These are phyloP conservation scores for Paxillus rubicundulus DNA, from an alignment of 768 basidiomycete genomes.

Conservation along the genomic window DNA sequence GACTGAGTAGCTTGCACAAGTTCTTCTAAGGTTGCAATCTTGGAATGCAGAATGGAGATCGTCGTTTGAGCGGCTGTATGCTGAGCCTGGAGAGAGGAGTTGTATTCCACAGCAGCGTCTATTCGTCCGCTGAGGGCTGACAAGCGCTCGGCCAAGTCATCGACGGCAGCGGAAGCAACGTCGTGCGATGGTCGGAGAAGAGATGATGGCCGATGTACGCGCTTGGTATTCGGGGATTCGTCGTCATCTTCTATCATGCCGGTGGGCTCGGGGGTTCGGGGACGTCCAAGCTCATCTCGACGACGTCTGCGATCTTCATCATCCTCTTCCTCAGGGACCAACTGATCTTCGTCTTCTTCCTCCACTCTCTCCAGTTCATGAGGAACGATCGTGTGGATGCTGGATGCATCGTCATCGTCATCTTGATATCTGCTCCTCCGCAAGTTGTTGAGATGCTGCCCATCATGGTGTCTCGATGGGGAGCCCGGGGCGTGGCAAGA, in stretches of 20 bases:
- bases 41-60: constrained; percentile 64
- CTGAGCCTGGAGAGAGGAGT: constrained; percentile 70
- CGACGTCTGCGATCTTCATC: constrained; percentile 46
- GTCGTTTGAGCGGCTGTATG: constrained; percentile 76
- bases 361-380: constrained; percentile 71
- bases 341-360: constrained; percentile 69
- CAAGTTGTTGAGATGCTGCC: constrained; percentile 18
- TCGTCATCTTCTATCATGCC: constrained; percentile 49
- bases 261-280: constrained; percentile 79
- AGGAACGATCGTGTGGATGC: constrained; percentile 67
- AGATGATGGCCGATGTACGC: constrained; percentile 16
- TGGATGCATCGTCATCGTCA: constrained; percentile 72
- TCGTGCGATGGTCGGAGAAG: constrained; percentile 21
- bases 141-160: constrained; percentile 63
- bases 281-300: constrained; percentile 62
- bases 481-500: constrained; percentile 22
- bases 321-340: constrained; percentile 37
- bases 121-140: constrained; percentile 66
- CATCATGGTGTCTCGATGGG: constrained; percentile 22
- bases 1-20: constrained; percentile 51
- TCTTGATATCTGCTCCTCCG: constrained; percentile 27
- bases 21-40: constrained; percentile 66
- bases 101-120: constrained; percentile 70
- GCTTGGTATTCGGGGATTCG: constrained; percentile 25
- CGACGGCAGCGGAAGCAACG: constrained; percentile 37